Conservation (phyloP, 352 stramenopile species). For the Globisporangium paroecandrum region DNA sequence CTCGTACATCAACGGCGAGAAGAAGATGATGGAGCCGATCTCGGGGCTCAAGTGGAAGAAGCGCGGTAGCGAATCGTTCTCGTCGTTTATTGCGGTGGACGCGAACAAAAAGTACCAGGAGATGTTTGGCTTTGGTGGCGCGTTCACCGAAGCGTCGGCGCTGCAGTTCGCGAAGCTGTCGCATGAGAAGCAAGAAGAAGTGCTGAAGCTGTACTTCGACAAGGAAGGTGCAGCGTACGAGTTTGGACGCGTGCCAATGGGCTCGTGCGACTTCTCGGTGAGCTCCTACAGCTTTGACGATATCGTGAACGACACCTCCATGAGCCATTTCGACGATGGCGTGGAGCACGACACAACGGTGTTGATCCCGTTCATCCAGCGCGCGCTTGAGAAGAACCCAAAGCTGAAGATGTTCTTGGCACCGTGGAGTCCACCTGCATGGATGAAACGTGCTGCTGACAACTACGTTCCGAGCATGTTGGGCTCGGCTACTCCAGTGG, state of each 20-base stretch:
- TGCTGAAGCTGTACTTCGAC: slow-evolving; percentile 88
- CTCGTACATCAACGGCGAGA: slow-evolving; percentile 50
- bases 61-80: slow-evolving; percentile 4
- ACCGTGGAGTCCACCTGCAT: slow-evolving; percentile 86
- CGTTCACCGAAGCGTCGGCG: slow-evolving; percentile 90
- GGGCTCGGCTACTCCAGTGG: slow-evolving; percentile 47
- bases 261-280: slow-evolving; percentile 86
- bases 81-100: slow-evolving; percentile 55
- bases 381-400: slow-evolving; percentile 57
- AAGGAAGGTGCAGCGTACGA: slow-evolving; percentile 79
- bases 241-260: slow-evolving; percentile 90
- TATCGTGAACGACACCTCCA: slow-evolving; percentile 54
- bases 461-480: slow-evolving; percentile 66
- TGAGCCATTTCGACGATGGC: slow-evolving; percentile 76
- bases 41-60: slow-evolving; percentile 43
- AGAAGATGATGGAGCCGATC: slow-evolving; percentile 65
- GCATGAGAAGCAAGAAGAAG: slow-evolving; percentile 69
- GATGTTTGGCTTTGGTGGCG: slow-evolving; percentile 89
- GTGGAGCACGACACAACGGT: slow-evolving; percentile 71
- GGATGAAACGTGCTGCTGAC: slow-evolving; percentile 65
- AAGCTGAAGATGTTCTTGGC: slow-evolving; percentile 83
- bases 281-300: slow-evolving; percentile 88
- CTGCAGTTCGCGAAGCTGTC: slow-evolving; percentile 86
- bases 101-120: slow-evolving; percentile 55
- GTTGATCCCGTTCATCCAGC: slow-evolving; percentile 85